Evolutionary conservation across 305 asterid genomes (phyloP).

Genomic region (Withania somnifera): DNA sequence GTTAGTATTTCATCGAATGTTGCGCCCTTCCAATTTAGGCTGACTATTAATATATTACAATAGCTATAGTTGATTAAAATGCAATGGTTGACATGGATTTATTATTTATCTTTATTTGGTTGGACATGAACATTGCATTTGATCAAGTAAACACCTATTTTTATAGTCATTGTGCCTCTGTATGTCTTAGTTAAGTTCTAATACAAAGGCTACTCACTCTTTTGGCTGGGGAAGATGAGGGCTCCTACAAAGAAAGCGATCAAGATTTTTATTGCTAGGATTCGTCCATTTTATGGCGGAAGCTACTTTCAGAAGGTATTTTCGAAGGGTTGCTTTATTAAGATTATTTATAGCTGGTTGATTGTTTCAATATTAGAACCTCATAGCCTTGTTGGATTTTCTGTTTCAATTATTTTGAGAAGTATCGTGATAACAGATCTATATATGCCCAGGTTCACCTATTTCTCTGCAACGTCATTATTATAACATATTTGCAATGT

Average conservation of each 20-base stretch:
- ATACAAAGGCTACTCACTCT: neutral
- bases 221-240: slow-evolving; percentile 81
- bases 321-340: no score
- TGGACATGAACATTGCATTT: neutral
- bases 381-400: no score
- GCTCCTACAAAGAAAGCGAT: slow-evolving; percentile 79
- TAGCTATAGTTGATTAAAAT: no score
- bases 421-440: no score
- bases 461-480: neutral
- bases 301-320: slow-evolving; percentile 71
- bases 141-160: neutral
- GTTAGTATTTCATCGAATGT: no score
- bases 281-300: slow-evolving; percentile 71
- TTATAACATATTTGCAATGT: neutral
- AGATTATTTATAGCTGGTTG: no score
- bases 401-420: no score
- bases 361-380: no score
- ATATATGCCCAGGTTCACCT: slow-evolving; percentile 35
- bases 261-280: slow-evolving; percentile 94
- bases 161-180: neutral
- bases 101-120: neutral
- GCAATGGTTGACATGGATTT: no score
- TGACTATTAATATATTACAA: no score
- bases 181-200: neutral
- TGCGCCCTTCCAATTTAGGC: no score